Evolutionary conservation across 1,139 yeast species (phyloP).

Genomic region (Zygosaccharomyces pseudobailii): DNA sequence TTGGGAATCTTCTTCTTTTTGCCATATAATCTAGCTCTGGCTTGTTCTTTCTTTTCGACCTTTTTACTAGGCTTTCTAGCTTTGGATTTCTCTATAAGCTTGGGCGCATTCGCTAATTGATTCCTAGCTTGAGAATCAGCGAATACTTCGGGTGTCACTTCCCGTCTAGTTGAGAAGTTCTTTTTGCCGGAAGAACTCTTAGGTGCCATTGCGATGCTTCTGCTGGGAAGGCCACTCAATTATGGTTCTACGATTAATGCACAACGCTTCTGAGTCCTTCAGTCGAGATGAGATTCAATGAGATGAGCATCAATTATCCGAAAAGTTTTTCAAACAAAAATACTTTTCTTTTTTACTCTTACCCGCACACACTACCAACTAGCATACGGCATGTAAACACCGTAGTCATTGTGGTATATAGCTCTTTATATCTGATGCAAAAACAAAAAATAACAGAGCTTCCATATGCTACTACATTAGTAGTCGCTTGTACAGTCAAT

Average conservation of each 20-base stretch:
- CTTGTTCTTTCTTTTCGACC: constrained; percentile 60
- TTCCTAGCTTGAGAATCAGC: constrained; percentile 64
- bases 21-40: constrained; percentile 62
- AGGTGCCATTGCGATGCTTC: constrained; percentile 7
- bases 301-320: neutral
- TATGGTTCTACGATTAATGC: no score
- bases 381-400: no score
- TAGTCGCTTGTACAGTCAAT: no score
- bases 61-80: constrained; percentile 48
- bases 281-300: constrained; percentile 4
- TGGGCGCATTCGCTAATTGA: constrained; percentile 56
- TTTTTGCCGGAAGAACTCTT: constrained; percentile 35
- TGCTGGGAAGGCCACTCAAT: no score
- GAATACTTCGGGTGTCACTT: constrained; percentile 61
- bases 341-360: neutral
- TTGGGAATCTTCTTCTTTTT: constrained; percentile 52
- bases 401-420: no score
- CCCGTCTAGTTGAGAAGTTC: constrained; percentile 43
- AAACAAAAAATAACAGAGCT: no score
- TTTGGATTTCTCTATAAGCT: constrained; percentile 55
- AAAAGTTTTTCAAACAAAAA: constrained; percentile 4
- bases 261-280: no score
- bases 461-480: no score
- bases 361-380: neutral
- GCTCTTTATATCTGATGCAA: no score